Conservation (phyloP, 2,329 filamentous ascomycete genomes). For the Hypoxylon sp. region DNA sequence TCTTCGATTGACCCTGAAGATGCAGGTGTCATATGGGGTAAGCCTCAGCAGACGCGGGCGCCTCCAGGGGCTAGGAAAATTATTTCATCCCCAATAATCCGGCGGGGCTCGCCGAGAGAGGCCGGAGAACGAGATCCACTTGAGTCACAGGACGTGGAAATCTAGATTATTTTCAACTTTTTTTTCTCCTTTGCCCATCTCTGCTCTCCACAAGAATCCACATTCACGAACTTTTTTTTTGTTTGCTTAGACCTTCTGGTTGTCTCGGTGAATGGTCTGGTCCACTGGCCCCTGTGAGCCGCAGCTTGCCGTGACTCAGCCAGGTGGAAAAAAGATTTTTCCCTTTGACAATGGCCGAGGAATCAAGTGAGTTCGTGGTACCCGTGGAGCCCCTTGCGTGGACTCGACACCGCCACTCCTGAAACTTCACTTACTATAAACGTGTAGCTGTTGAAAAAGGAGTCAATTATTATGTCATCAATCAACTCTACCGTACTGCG, state of each 20-base stretch:
- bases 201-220: conserved; percentile 32
- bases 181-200: conserved; percentile 15
- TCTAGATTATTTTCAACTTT: conserved; percentile 30
- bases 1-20: conserved; percentile 2
- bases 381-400: background rate
- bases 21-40: conserved; percentile 6
- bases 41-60: background rate
- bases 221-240: conserved; percentile 33
- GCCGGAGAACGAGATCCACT: conserved; percentile 5
- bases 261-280: conserved; percentile 26
- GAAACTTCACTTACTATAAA: conserved; percentile 10
- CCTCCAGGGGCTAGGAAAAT: conserved; percentile 18
- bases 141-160: conserved; percentile 27
- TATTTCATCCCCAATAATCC: conserved; percentile 30
- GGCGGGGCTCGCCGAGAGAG: conserved; percentile 32
- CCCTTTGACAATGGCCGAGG: conserved; percentile 3
- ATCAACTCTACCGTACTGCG: background rate
- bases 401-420: conserved; percentile 12
- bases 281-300: conserved; percentile 40
- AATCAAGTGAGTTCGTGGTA: background rate
- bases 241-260: conserved; percentile 2
- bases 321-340: conserved; percentile 36
- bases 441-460: background rate
- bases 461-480: conserved; percentile 16
- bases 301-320: conserved; percentile 49